Percentiles rank a stretch among this genome's conserved stretches.
Conservation (phyloP, 306 rosid genomes). For the Macrotyloma uniflorum region DNA sequence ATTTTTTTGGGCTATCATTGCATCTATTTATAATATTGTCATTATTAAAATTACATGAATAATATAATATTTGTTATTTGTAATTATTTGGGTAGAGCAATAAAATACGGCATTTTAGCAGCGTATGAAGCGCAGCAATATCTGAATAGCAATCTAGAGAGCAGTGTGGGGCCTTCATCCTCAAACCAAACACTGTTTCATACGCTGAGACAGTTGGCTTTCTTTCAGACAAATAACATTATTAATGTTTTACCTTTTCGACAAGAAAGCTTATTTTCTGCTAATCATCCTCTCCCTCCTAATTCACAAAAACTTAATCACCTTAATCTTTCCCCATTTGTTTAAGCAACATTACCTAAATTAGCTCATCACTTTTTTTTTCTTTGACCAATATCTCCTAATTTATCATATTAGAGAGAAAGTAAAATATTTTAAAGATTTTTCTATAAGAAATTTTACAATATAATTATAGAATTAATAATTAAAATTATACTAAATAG, state of each 20-base stretch:
- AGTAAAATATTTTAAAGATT: too few relatives aligned
- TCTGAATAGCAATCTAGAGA: not conserved
- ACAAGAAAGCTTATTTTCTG: constrained; percentile 19
- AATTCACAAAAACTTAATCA: constrained; percentile 10
- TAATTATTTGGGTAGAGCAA: not conserved
- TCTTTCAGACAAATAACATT: constrained; percentile 20
- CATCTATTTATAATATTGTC: not conserved
- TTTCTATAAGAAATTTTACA: too few relatives aligned
- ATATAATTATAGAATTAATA: too few relatives aligned
- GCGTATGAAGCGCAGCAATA: constrained; percentile 33
- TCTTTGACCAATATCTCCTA: too few relatives aligned
- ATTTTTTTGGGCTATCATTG: too few relatives aligned
- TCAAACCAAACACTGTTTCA: constrained; percentile 37
- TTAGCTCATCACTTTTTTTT: not conserved
- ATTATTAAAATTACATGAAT: not conserved
- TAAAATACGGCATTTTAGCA: not conserved
- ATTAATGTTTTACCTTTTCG: not conserved
- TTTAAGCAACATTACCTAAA: not conserved
- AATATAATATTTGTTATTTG: not conserved
- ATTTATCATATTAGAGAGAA: too few relatives aligned
- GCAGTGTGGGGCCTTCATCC: not conserved
- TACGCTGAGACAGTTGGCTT: constrained; percentile 45
- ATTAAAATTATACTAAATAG: too few relatives aligned
- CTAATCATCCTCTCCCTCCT: constrained; percentile 9
- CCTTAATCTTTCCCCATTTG: not conserved